These are phyloP conservation scores for Hysterium pulicare DNA, from an alignment of 2,329 filamentous ascomycete genomes.

Conservation along the genomic window DNA sequence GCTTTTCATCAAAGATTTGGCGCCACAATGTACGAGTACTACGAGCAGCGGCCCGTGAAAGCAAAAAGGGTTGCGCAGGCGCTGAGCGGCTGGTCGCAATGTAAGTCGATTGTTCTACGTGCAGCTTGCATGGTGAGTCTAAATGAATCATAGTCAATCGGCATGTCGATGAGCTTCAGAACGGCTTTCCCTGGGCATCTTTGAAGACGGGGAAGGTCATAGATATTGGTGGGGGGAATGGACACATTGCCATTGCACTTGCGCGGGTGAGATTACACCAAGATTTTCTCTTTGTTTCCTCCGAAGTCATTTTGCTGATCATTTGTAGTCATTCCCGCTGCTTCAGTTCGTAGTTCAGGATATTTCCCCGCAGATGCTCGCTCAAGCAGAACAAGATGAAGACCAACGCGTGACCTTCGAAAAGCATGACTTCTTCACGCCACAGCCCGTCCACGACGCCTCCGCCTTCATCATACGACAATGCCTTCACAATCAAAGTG, in stretches of 20 bases:
- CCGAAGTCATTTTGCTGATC: constrained; percentile 1
- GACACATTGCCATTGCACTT: constrained; percentile 20
- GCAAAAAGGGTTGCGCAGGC: constrained; percentile 28
- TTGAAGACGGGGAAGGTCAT: constrained; percentile 23
- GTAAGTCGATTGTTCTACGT: constrained; percentile 8
- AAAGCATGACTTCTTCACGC: constrained; percentile 37
- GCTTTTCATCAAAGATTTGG: constrained; percentile 21
- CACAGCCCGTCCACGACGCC: constrained; percentile 29
- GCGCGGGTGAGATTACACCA: constrained; percentile 13
- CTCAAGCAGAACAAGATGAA: constrained; percentile 8
- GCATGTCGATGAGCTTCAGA: constrained; percentile 1
- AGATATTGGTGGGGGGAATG: constrained; percentile 28
- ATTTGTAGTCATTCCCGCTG: constrained; percentile 6
- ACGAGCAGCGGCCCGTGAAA: constrained; percentile 19
- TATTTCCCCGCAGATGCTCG: constrained; percentile 8
- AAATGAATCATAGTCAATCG: not conserved
- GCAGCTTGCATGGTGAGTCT: not conserved
- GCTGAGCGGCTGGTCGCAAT: constrained; percentile 23
- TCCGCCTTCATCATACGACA: constrained; percentile 38
- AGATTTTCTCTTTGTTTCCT: not conserved
- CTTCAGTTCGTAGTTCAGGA: constrained; percentile 16
- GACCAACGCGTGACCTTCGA: constrained; percentile 23
- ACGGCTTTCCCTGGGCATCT: constrained; percentile 24
- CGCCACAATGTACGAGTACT: constrained; percentile 23
- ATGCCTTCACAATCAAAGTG: constrained; percentile 40